phyloP scores from a whole-genome alignment of 1,284 basidiomycete genomes.

The Apiotrichum brassicae region DNA sequence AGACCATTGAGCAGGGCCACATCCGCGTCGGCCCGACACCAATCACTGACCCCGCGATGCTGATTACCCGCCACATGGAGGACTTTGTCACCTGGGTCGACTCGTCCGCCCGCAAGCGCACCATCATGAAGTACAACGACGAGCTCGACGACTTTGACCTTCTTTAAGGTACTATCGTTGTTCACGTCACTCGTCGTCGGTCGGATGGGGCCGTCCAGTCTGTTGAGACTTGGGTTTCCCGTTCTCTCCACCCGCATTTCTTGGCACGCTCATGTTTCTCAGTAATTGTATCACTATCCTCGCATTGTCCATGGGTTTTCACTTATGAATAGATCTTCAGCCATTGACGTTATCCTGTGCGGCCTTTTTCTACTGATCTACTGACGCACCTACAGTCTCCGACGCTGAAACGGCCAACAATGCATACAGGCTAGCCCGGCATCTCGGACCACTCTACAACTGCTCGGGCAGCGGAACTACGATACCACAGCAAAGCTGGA shows the following conservation, averaged over 20 bases:
- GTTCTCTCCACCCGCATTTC: neutral
- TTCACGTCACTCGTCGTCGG: neutral
- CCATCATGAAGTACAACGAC: slow-evolving; percentile 93
- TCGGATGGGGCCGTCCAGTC: neutral
- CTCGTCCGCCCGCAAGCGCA: slow-evolving; percentile 92
- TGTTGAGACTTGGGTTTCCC: neutral
- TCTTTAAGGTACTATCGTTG: slow-evolving; percentile 50
- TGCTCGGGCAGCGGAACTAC: too few relatives aligned
- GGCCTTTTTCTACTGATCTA: too few relatives aligned
- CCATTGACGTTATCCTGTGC: too few relatives aligned
- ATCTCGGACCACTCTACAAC: too few relatives aligned
- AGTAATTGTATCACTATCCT: neutral
- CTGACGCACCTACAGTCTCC: too few relatives aligned
- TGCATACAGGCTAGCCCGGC: too few relatives aligned
- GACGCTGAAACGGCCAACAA: too few relatives aligned
- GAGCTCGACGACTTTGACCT: slow-evolving; percentile 92
- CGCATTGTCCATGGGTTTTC: too few relatives aligned
- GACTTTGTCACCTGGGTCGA: slow-evolving; percentile 99
- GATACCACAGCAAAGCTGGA: too few relatives aligned
- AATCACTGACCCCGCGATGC: slow-evolving; percentile 91
- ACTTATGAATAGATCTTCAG: too few relatives aligned
- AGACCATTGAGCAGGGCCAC: slow-evolving; percentile 97
- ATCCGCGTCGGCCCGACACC: slow-evolving; percentile 94
- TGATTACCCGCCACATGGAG: slow-evolving; percentile 96
- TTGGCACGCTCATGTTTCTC: neutral